Evolutionary conservation across 116 monocot genomes (phyloP).

Genomic region (Posidonia oceanica): DNA sequence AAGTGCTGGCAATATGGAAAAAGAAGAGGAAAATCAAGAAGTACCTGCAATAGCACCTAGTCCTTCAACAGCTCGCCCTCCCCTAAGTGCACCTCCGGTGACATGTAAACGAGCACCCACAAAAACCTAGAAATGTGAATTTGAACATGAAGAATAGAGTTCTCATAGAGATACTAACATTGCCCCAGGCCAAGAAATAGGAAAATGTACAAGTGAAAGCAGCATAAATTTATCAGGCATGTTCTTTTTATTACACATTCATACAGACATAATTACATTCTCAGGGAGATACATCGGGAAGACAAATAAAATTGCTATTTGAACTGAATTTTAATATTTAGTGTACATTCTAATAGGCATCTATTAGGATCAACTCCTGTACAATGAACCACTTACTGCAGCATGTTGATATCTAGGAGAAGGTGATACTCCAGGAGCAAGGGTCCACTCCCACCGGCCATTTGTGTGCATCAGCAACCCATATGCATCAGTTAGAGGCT

Average conservation of each 20-base stretch:
- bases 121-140: slow-evolving; percentile 57
- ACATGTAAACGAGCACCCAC: slow-evolving; percentile 94
- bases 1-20: not conserved
- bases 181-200: no score
- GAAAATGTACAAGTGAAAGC: no score
- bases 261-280: no score
- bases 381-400: slow-evolving; percentile 42
- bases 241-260: no score
- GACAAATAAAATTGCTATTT: no score
- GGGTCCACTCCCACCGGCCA: slow-evolving; percentile 96
- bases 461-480: slow-evolving; percentile 90
- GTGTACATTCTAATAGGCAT: not conserved
- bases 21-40: slow-evolving; percentile 1
- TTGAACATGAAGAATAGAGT: not conserved
- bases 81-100: slow-evolving; percentile 86
- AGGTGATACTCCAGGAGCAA: slow-evolving; percentile 92
- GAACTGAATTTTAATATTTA: no score
- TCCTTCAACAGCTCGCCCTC: slow-evolving; percentile 73
- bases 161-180: no score
- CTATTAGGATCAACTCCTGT: not conserved
- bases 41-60: slow-evolving; percentile 80
- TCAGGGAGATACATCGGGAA: no score
- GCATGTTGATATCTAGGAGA: slow-evolving; percentile 93
- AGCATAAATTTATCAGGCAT: no score
- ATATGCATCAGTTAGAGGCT: slow-evolving; percentile 88